Percentiles rank a stretch among this genome's conserved stretches.
phyloP scores from a whole-genome alignment of 202 grass and related monocot species.

The Alloteropsis angusta region DNA sequence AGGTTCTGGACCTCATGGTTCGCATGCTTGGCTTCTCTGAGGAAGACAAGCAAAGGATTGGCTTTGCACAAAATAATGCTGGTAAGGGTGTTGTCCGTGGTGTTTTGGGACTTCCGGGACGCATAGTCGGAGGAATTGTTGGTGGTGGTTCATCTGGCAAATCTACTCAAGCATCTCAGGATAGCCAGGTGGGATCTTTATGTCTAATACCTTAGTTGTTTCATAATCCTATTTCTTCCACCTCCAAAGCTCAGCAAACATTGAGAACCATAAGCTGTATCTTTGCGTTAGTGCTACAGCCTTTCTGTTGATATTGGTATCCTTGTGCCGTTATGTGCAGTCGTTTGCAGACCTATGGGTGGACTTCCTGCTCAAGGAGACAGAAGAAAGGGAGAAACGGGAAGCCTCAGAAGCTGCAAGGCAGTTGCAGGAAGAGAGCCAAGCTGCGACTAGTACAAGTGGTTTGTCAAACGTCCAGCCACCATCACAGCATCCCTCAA shows the following conservation, averaged over 20 bases:
- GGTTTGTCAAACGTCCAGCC: background rate
- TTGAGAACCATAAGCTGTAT: background rate
- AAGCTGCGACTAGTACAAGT: background rate
- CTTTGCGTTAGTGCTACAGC: background rate
- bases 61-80: conserved; percentile 67
- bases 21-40: conserved; percentile 95
- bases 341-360: conserved; percentile 96
- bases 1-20: conserved; percentile 95
- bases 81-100: conserved; percentile 82
- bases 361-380: conserved; percentile 97
- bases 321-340: conserved; percentile 31
- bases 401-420: conserved; percentile 42
- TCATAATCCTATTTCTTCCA: background rate
- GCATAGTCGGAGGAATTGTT: conserved; percentile 76
- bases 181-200: conserved; percentile 55
- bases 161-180: conserved; percentile 43
- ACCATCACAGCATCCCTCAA: conserved; percentile 12
- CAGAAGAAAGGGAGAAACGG: conserved; percentile 65
- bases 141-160: conserved; percentile 44
- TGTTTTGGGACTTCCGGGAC: conserved; percentile 76
- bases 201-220: background rate
- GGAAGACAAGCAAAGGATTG: conserved; percentile 93
- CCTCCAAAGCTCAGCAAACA: background rate
- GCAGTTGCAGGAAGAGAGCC: conserved; percentile 12
- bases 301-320: background rate